Percentiles rank a stretch among this genome's conserved stretches.
These are phyloP conservation scores for Coleophoma eucalyptorum DNA, from an alignment of 2,329 filamentous ascomycete genomes.

Conservation along the genomic window DNA sequence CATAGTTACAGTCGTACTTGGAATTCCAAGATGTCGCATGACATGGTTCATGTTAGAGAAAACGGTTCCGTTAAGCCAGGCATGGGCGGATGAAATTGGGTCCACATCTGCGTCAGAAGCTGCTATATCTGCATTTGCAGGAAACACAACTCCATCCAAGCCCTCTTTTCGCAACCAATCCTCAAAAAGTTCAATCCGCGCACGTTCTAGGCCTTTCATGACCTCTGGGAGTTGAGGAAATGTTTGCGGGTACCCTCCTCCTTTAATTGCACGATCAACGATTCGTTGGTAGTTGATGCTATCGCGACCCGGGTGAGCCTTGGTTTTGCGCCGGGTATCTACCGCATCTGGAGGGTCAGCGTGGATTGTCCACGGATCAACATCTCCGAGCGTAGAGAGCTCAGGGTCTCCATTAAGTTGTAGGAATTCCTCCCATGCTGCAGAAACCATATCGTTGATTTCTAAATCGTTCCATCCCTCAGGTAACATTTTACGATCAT, in stretches of 20 bases:
- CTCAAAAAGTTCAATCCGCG: constrained; percentile 43
- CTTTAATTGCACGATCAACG: background rate
- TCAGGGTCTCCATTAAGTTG: background rate
- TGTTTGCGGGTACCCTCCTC: constrained; percentile 30
- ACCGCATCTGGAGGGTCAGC: background rate
- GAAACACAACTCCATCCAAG: constrained; percentile 44
- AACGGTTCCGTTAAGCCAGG: constrained; percentile 45
- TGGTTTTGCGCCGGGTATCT: background rate
- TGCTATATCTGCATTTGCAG: constrained; percentile 46
- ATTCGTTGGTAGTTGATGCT: background rate
- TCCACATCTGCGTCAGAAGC: constrained; percentile 41
- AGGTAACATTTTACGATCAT: background rate
- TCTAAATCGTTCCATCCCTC: background rate
- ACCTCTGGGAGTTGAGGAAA: constrained; percentile 36
- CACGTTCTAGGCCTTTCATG: constrained; percentile 40
- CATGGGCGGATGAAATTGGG: constrained; percentile 28
- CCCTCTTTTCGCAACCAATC: constrained; percentile 40
- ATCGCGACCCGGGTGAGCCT: background rate
- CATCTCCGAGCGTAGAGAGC: background rate
- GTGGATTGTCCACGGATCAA: background rate
- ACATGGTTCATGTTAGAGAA: constrained; percentile 51
- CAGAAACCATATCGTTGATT: background rate
- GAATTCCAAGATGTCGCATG: constrained; percentile 49
- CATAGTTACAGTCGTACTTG: constrained; percentile 48
- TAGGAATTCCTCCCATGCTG: constrained; percentile 1